Base-by-base conservation (phyloP, 768 basidiomycete genomes). In the Xanthoconium purpureum region DNA sequence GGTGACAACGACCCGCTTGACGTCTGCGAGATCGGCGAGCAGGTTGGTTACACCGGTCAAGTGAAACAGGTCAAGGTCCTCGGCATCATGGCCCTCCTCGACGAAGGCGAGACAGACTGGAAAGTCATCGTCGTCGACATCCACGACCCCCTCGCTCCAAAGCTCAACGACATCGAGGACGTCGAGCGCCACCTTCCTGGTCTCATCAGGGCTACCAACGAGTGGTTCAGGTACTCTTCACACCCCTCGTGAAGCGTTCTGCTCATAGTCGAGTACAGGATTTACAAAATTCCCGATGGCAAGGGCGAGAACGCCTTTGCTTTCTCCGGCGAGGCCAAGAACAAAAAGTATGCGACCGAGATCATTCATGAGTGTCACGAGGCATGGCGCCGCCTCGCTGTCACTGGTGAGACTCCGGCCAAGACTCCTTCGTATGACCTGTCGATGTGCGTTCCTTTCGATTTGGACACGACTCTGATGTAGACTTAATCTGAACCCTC, bases 31-130 rank as follows among this genome's bases (percentile, higher is more conserved):
- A 98, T 99, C 66, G 97, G 97, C 59, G 97, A 99, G 75, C 91
- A 95, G 74, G 91, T 98, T 66, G 97, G 96, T 63, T 93, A 94
- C 74, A 85, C 87, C 60, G 97, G 97, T 55, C 95, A 98, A 74
- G 84, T 99, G 74, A 99, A 98, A 80, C 97, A 98, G 75, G 97
- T 99, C 84, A 99, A 99, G 81, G 91, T 99, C 63, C 91, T 99
- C 68, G 97, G 97, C 59, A 96, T 98, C 84, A 98, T 98, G 96
- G 97, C 97, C 55, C 82, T 98, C 56, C 87, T 98, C 63, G 97
- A 99, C 71, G 97, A 98, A 73, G 97, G 97, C 66, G 97, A 98
- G 80, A 98, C 97, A 63, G 97, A 98, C 80, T 99, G 97, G 97
- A 99, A 99, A 77, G 91, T 99, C 78, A 85, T 99, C 75, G 97